Conservation (phyloP, 2,329 filamentous ascomycete species). For the Didymella segeticola region DNA sequence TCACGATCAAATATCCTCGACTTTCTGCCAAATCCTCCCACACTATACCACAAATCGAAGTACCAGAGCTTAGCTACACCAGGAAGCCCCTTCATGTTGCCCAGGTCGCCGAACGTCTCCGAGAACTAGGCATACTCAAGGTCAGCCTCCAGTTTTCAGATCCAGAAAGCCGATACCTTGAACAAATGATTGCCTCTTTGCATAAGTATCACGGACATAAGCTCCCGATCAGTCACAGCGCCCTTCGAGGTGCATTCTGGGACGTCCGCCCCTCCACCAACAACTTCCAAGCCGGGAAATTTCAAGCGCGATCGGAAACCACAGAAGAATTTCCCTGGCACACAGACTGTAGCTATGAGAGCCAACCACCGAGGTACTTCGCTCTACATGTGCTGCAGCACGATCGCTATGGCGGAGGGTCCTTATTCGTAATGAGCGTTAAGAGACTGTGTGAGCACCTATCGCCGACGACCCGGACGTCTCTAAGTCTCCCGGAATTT, state of each 20-base stretch:
- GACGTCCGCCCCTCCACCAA: neutral
- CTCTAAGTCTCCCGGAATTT: neutral
- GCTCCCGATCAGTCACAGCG: conserved; percentile 4
- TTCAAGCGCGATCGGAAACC: conserved; percentile 1
- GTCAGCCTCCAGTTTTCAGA: conserved; percentile 3
- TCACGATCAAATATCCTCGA: neutral
- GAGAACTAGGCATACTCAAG: conserved; percentile 2
- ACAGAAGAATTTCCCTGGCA: conserved; percentile 1
- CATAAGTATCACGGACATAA: conserved; percentile 1
- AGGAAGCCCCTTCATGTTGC: neutral
- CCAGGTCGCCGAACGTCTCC: conserved; percentile 1
- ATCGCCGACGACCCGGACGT: neutral
- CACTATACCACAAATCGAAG: neutral
- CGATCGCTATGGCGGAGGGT: conserved; percentile 6
- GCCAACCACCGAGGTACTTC: conserved; percentile 1
- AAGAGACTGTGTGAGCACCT: neutral
- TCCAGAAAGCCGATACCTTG: neutral
- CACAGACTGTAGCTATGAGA: conserved; percentile 3
- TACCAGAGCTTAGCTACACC: conserved; percentile 1
- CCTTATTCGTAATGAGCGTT: neutral
- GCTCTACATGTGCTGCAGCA: conserved; percentile 4
- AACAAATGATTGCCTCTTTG: neutral
- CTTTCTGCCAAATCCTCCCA: neutral
- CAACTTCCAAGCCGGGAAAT: neutral
- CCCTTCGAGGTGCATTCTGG: conserved; percentile 1